phyloP scores from a whole-genome alignment of 2,329 filamentous ascomycete species.

The Epichloe typhina region DNA sequence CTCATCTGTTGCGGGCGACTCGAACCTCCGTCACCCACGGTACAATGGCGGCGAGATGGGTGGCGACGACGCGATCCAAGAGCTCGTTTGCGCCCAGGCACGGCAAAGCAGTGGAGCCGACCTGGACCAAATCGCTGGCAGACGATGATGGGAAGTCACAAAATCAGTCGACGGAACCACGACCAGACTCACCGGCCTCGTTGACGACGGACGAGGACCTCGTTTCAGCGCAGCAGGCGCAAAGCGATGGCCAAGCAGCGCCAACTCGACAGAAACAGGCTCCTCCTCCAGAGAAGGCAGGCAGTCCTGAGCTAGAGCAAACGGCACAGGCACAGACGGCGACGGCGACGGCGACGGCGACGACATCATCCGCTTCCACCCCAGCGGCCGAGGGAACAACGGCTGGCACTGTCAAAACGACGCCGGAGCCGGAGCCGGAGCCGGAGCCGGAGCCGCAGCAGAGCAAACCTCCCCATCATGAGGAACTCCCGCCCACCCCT shows the following conservation, averaged over 20 bases:
- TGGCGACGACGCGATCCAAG: conserved; percentile 25
- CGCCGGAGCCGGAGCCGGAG: neutral
- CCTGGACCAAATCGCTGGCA: conserved; percentile 11
- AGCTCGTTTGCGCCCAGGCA: conserved; percentile 40
- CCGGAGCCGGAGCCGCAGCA: neutral
- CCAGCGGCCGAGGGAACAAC: neutral
- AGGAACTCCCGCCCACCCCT: conserved; percentile 19
- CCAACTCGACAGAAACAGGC: neutral
- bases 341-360: neutral
- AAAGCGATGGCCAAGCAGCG: neutral
- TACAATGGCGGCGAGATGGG: conserved; percentile 10
- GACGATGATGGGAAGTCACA: conserved; percentile 2
- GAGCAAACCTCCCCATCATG: conserved; percentile 1
- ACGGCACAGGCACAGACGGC: neutral
- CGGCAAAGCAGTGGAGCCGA: conserved; percentile 48
- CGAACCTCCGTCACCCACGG: neutral
- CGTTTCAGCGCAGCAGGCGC: neutral
- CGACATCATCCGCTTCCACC: neutral
- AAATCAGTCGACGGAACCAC: conserved; percentile 7
- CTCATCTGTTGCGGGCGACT: conserved; percentile 47
- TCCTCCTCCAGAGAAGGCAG: neutral
- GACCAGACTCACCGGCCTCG: neutral
- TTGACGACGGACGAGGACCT: neutral
- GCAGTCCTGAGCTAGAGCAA: neutral
- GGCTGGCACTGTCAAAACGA: no score